Evolutionary conservation across 2,329 filamentous ascomycete species (phyloP), one percentile per base, ranked within the genome.

Genomic region (Hymenoscyphus fraxineus): DNA sequence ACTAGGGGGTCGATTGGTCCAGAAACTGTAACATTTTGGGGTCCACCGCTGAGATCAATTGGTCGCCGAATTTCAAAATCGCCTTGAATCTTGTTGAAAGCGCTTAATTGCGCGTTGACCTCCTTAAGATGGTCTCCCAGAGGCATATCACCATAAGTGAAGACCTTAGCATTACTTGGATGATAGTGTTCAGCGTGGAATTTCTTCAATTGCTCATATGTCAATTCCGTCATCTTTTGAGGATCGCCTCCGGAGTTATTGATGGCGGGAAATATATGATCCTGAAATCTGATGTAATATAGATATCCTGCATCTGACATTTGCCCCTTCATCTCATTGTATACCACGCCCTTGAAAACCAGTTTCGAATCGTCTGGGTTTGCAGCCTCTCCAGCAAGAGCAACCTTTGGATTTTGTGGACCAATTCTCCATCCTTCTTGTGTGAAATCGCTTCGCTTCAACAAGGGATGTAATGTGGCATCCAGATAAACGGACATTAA

Each of bases 241-340:
- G 95, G 95, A 75, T 99, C 95, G 62, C 95, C 95, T 40, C 95
- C 95, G 1, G 94, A 98, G 79, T 99, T 98, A 79, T 99, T 91
- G 76, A 99, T 90, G 44, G 90, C 89, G 0, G 95, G 95, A 75
- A 96, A 95, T 62, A 99, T 92, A 75, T 95, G 90, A 72, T 98
- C 93, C 75, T 96, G 92, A 78, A 96, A 99, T 61, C 90, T 86
- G 70, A 97, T 96, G 77, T 97, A 98, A 80, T 92, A 99, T 0
- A 98, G 81, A 73, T 99, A 99, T 70, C 92, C 92, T 6, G 94
- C 93, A 76, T 99, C 95, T 1, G 95, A 98, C 88, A 98, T 96
- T 75, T 97, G 93, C 0, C 95, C 95, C 79, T 99, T 99, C 95
- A 99, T 99, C 80, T 99, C 95, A 73, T 99, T 99, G 80, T 98